Conservation (phyloP, 2,329 filamentous ascomycete species). For the Macroventuria anomochaeta region DNA sequence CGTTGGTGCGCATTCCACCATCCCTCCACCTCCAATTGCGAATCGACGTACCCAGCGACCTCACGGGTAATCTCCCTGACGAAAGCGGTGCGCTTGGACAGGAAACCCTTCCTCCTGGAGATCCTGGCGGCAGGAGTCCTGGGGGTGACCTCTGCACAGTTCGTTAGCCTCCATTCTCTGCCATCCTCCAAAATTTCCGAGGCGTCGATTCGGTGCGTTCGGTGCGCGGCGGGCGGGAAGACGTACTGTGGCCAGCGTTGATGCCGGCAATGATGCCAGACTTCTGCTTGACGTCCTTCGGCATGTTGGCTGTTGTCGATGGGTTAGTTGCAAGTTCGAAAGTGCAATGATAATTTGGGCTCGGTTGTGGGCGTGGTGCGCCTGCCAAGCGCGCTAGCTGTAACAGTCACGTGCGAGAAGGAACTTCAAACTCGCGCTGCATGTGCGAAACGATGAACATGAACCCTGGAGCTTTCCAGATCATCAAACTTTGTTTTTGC, state of each 20-base stretch:
- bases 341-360: conserved; percentile 26
- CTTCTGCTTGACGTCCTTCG: conserved; percentile 62
- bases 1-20: conserved; percentile 39
- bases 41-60: conserved; percentile 82
- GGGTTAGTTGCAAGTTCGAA: conserved; percentile 18
- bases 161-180: conserved; percentile 33
- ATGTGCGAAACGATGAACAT: background rate
- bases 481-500: background rate
- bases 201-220: conserved; percentile 18
- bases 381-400: conserved; percentile 27
- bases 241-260: conserved; percentile 72
- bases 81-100: conserved; percentile 96
- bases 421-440: conserved; percentile 6
- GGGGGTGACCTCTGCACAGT: conserved; percentile 57
- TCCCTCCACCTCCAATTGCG: conserved; percentile 18
- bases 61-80: conserved; percentile 98
- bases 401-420: conserved; percentile 22
- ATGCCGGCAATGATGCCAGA: conserved; percentile 64
- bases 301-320: conserved; percentile 54
- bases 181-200: conserved; percentile 17
- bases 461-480: background rate
- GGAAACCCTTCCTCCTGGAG: conserved; percentile 85
- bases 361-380: conserved; percentile 28
- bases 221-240: conserved; percentile 26
- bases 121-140: conserved; percentile 58